These are phyloP conservation scores for Allium sativum DNA, from an alignment of 106 monocot species.

Conservation along the genomic window DNA sequence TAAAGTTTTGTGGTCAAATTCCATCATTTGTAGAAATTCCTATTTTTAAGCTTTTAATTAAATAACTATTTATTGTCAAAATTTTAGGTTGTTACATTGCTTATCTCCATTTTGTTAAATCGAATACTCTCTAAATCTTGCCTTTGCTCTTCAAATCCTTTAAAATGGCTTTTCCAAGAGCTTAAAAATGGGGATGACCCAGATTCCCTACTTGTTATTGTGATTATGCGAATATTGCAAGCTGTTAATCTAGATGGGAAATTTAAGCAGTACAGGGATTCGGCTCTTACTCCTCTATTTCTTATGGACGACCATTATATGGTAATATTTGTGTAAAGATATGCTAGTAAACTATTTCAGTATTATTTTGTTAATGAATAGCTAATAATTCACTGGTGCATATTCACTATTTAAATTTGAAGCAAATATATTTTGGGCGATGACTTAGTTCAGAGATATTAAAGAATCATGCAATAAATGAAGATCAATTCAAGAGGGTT, in stretches of 20 bases:
- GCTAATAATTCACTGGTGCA: not conserved
- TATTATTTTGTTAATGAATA: not conserved
- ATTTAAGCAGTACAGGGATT: slow-evolving; percentile 64
- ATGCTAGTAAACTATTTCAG: slow-evolving; percentile 5
- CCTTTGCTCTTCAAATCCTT: no score
- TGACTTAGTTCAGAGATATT: slow-evolving; percentile 44
- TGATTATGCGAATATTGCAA: slow-evolving; percentile 77
- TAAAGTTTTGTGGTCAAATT: no score
- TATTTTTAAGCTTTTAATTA: no score
- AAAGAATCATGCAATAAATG: slow-evolving; percentile 48
- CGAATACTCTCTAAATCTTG: no score
- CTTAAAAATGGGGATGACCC: slow-evolving; percentile 35
- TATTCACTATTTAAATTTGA: slow-evolving; percentile 21
- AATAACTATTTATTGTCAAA: no score
- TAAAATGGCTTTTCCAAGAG: slow-evolving; percentile 78
- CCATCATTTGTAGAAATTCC: no score
- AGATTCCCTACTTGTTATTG: slow-evolving; percentile 49
- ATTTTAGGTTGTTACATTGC: no score
- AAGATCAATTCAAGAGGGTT: slow-evolving; percentile 38
- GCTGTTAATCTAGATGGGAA: slow-evolving; percentile 67
- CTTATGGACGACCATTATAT: slow-evolving; percentile 76
- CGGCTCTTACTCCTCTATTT: slow-evolving; percentile 49
- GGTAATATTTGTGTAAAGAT: slow-evolving; percentile 64
- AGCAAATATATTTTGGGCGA: slow-evolving; percentile 47
- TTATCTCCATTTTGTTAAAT: no score